These are phyloP conservation scores for Balakata baccata DNA, from an alignment of 345 rosid species.

Conservation along the genomic window DNA sequence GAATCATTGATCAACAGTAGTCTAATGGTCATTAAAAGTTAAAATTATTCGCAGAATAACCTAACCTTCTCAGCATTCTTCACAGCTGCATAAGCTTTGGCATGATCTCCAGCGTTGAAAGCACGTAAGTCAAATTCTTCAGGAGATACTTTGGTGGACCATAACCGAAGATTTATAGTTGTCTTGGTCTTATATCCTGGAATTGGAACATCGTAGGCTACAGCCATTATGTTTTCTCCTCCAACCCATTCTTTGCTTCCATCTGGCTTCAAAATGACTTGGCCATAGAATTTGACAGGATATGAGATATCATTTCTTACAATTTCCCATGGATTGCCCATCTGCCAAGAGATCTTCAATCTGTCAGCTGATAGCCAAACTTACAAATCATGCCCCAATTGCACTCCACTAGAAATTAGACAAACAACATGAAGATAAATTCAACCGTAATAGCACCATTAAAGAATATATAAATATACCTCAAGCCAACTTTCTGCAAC, in stretches of 20 bases:
- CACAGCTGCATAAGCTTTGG: constrained; percentile 43
- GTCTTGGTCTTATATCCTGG: constrained; percentile 52
- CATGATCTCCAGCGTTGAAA: constrained; percentile 46
- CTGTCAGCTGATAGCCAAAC: neutral
- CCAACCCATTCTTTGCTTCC: constrained; percentile 48
- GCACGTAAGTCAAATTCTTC: constrained; percentile 39
- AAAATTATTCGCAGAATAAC: neutral
- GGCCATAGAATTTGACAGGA: constrained; percentile 44
- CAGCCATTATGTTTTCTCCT: constrained; percentile 41
- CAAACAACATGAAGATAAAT: neutral
- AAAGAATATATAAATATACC: constrained; percentile 33
- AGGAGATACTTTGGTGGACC: constrained; percentile 51
- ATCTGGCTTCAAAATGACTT: constrained; percentile 36
- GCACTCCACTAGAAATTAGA: too few relatives aligned
- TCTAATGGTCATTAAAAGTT: neutral
- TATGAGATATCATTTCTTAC: constrained; percentile 44
- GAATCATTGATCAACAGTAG: neutral
- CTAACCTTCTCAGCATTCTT: constrained; percentile 49
- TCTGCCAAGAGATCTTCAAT: constrained; percentile 27
- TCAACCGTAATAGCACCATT: neutral
- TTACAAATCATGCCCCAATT: neutral
- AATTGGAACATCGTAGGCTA: constrained; percentile 48
- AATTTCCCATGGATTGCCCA: constrained; percentile 63
- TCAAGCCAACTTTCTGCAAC: constrained; percentile 56
- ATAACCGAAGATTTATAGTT: constrained; percentile 44